Percentiles rank a stretch among this genome's conserved stretches.
phyloP scores from a whole-genome alignment of 2,329 filamentous ascomycete species.

The Colletotrichum liaoningense region DNA sequence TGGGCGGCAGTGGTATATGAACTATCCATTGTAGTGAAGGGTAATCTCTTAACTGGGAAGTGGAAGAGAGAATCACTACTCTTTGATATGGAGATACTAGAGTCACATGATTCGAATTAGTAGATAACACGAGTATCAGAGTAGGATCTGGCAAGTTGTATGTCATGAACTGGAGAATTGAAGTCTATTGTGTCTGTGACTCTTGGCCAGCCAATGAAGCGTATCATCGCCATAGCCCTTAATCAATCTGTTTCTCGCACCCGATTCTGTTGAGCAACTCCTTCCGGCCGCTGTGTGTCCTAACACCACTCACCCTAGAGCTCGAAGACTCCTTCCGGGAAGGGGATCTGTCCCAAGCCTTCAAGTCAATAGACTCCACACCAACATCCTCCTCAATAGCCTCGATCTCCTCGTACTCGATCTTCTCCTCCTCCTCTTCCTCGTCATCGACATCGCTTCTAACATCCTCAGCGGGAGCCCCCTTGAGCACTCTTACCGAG shows the following conservation, averaged over 20 bases:
- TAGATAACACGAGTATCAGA: neutral
- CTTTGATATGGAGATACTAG: too few relatives aligned
- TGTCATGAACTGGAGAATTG: neutral
- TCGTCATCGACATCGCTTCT: neutral
- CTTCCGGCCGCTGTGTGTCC: slow-evolving; percentile 1
- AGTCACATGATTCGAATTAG: too few relatives aligned
- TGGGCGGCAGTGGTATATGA: neutral
- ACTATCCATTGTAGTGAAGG: too few relatives aligned
- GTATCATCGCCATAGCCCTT: neutral
- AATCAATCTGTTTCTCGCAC: slow-evolving; percentile 18
- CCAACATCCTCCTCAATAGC: neutral
- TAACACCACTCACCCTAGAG: neutral
- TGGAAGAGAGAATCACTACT: too few relatives aligned
- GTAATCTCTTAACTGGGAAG: too few relatives aligned
- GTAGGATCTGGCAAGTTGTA: neutral
- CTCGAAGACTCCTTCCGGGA: neutral
- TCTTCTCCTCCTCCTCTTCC: neutral
- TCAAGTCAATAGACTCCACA: slow-evolving; percentile 6
- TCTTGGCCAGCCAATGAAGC: neutral
- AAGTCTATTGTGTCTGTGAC: neutral
- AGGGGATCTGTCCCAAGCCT: neutral
- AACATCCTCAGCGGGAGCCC: slow-evolving; percentile 8
- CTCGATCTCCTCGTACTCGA: neutral
- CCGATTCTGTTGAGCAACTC: slow-evolving; percentile 14
- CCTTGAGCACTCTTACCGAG: slow-evolving; percentile 1